These are phyloP conservation scores for Flaveria linearis DNA, from an alignment of 129 eudicot species.

Conservation along the genomic window DNA sequence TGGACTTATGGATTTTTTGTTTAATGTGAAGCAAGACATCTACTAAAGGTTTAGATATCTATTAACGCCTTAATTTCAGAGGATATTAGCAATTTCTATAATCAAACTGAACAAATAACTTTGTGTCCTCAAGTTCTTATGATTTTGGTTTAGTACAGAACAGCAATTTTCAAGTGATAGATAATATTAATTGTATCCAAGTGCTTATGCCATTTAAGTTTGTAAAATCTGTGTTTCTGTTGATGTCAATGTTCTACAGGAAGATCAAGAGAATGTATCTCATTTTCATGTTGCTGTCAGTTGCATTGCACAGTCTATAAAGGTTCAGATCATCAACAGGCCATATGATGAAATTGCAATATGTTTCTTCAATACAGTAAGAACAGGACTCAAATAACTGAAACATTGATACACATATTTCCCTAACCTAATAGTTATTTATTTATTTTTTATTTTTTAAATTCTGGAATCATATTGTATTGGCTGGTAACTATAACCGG, in stretches of 20 bases:
- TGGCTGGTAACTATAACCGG: too few species aligned
- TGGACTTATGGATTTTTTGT: neutral
- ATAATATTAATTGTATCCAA: neutral
- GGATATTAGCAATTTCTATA: neutral
- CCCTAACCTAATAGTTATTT: neutral
- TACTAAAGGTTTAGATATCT: neutral
- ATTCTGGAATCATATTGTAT: neutral
- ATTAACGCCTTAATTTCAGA: neutral
- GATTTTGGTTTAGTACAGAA: neutral
- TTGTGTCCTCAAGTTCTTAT: neutral
- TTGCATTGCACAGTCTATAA: slow-evolving; percentile 69
- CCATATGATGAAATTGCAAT: slow-evolving; percentile 91
- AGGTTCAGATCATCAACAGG: slow-evolving; percentile 85
- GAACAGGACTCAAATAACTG: slow-evolving; percentile 24
- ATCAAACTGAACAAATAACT: neutral
- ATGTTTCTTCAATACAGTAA: slow-evolving; percentile 97
- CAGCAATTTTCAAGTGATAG: neutral
- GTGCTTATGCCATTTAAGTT: neutral
- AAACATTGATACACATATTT: neutral
- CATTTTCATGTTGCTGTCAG: slow-evolving; percentile 79
- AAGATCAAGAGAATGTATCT: slow-evolving; percentile 51
- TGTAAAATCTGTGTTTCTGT: neutral
- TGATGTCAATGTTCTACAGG: slow-evolving; percentile 49
- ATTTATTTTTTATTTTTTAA: neutral
- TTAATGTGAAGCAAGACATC: neutral